phyloP scores from a whole-genome alignment of 2,329 filamentous ascomycete genomes.

The Fusarium secorum region DNA sequence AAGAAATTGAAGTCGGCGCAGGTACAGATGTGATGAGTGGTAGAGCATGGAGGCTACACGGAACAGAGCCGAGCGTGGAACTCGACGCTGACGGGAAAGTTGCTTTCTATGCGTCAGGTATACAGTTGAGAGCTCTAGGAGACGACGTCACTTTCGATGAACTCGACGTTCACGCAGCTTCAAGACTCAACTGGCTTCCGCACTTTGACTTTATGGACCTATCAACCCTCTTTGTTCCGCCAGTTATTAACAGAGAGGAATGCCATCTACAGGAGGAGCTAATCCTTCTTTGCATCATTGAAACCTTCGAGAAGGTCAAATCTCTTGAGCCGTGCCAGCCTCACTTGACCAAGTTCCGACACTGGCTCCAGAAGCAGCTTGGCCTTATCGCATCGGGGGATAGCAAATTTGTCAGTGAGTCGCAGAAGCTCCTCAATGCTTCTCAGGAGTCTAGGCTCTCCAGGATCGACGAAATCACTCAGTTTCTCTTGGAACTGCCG shows the following conservation, averaged over 20 bases:
- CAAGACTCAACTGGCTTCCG: constrained; percentile 11
- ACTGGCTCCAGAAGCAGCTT: constrained; percentile 13
- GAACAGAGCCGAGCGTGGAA: background rate
- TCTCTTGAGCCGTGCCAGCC: constrained; percentile 4
- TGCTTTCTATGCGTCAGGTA: background rate
- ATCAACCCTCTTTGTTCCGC: background rate
- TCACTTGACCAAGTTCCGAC: constrained; percentile 3
- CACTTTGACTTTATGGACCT: constrained; percentile 8
- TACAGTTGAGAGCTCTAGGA: background rate
- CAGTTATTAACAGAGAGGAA: background rate
- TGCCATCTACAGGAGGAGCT: constrained; percentile 4
- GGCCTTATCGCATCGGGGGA: constrained; percentile 4
- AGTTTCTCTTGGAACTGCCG: no score
- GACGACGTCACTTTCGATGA: background rate
- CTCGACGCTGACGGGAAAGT: background rate
- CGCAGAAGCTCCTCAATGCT: background rate
- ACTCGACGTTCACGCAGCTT: background rate
- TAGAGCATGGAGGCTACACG: constrained; percentile 5
- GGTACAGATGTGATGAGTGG: background rate
- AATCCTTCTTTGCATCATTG: background rate
- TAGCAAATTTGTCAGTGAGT: constrained; percentile 46
- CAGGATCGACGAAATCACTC: background rate
- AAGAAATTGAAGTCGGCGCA: background rate
- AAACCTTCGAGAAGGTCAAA: background rate
- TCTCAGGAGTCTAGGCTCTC: background rate